Percentiles rank a stretch among this genome's conserved stretches.
phyloP scores from a whole-genome alignment of 352 stramenopile species.

The Stramenopiles sp. region DNA sequence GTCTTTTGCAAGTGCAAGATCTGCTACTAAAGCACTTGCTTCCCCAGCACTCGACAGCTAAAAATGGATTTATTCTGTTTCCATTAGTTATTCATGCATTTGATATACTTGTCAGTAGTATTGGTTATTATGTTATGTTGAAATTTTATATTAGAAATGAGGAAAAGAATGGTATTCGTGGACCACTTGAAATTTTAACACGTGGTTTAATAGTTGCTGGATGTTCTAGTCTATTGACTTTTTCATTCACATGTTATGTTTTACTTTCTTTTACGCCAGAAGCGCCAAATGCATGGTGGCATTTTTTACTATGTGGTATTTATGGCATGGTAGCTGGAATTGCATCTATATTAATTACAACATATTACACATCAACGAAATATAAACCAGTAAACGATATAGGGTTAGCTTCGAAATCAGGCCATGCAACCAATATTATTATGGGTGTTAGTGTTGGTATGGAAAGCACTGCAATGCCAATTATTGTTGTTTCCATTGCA shows the following conservation, averaged over 20 bases:
- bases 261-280: conserved; percentile 39
- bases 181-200: no score
- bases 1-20: no score
- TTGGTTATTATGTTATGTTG: no score
- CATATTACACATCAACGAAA: conserved; percentile 97
- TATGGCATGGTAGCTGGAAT: conserved; percentile 74
- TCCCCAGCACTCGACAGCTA: no score
- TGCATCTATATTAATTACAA: conserved; percentile 85
- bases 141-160: no score
- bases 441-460: conserved; percentile 96
- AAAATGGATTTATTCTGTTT: conserved; percentile 90
- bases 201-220: no score
- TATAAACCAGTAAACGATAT: conserved; percentile 87
- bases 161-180: no score
- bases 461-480: conserved; percentile 96
- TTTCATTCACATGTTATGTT: no score
- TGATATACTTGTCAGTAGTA: conserved; percentile 70
- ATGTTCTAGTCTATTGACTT: no score
- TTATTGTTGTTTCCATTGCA: conserved; percentile 87
- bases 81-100: conserved; percentile 78
- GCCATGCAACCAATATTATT: conserved; percentile 98
- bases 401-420: conserved; percentile 87
- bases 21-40: no score
- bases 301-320: conserved; percentile 75
- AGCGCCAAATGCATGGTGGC: conserved; percentile 53